Evolutionary conservation across 495 filamentous ascomycete genomes (phyloP), one percentile per base, ranked within the genome.

Genomic region (Opeltia flavorubescens): DNA sequence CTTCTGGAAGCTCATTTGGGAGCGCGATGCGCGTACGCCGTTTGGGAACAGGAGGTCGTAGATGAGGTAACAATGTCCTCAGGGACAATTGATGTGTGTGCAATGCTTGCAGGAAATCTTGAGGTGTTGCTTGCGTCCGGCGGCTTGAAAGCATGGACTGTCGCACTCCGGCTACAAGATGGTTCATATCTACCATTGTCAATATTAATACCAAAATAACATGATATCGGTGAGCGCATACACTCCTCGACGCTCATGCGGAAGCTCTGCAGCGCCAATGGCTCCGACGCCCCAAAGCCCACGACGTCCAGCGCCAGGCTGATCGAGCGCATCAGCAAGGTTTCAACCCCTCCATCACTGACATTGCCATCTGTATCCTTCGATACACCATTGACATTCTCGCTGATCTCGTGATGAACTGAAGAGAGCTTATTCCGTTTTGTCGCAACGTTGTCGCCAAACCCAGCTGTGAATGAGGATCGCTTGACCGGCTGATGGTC

Each of bases 21-120:
- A 77, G 65, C 6, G 65, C 55, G 18, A 63, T 59, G 30, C 63
- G 63, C 3, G 58, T 47, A 17, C 63, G 55, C 20, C 46, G 46
- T 17, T 59, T 38, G 18, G 66, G 57, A 0, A 74, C 50, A 9
- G 54, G 62, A 6, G 57, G 65, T 44, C 62, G 56, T 44, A 69
- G 67, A 54, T 66, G 69, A 24, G 54, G 65, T 23, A 52, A 46
- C 47, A 50, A 64, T 50, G 46, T 63, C 52, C 38, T 62, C 28
- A 50, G 55, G 44, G 62, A 59, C 43, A 63, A 43, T 44, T 62
- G 49, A 45, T 50, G 29, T 43, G 56, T 63, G 62, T 64, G 63
- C 29, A 87, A 61, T 30, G 78, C 80, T 52, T 75, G 70, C 36
- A 80, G 70, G 56, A 85, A 87, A 60, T 89, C 84, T 31, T 74